Percentiles rank a stretch among this genome's conserved stretches.
These are phyloP conservation scores for Sclerotinia trifoliorum DNA, from an alignment of 2,329 filamentous ascomycete species.

Conservation along the genomic window DNA sequence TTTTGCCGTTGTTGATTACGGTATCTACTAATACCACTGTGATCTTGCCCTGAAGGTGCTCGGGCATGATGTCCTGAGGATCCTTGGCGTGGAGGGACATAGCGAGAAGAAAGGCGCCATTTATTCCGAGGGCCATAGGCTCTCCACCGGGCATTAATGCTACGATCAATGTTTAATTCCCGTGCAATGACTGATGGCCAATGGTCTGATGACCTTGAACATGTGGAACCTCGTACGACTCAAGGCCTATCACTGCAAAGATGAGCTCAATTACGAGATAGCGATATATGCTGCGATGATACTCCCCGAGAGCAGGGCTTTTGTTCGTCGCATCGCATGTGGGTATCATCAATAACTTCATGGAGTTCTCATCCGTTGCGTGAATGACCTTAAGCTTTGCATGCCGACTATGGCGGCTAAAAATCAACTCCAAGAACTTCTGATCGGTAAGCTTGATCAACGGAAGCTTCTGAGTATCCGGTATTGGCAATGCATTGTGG, in stretches of 20 bases:
- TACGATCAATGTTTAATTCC: conserved; percentile 53
- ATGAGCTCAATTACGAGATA: conserved; percentile 55
- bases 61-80: conserved; percentile 44
- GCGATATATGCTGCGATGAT: conserved; percentile 50
- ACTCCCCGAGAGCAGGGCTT: conserved; percentile 49
- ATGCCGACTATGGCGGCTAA: background rate
- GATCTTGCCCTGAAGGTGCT: conserved; percentile 44
- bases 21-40: conserved; percentile 58
- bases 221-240: conserved; percentile 49
- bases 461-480: conserved; percentile 47
- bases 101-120: conserved; percentile 51
- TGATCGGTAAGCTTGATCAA: conserved; percentile 27
- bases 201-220: conserved; percentile 48
- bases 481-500: conserved; percentile 41
- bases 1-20: conserved; percentile 58
- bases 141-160: conserved; percentile 64
- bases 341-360: conserved; percentile 53
- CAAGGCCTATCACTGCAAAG: conserved; percentile 48
- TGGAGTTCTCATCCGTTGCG: conserved; percentile 45
- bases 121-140: conserved; percentile 59
- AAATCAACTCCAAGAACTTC: background rate
- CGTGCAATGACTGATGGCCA: conserved; percentile 49
- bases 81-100: conserved; percentile 50
- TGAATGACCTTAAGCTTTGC: conserved; percentile 35
- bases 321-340: conserved; percentile 50